Base-by-base conservation (phyloP, 2,329 filamentous ascomycete genomes). In the Biscogniauxia mediterranea region DNA sequence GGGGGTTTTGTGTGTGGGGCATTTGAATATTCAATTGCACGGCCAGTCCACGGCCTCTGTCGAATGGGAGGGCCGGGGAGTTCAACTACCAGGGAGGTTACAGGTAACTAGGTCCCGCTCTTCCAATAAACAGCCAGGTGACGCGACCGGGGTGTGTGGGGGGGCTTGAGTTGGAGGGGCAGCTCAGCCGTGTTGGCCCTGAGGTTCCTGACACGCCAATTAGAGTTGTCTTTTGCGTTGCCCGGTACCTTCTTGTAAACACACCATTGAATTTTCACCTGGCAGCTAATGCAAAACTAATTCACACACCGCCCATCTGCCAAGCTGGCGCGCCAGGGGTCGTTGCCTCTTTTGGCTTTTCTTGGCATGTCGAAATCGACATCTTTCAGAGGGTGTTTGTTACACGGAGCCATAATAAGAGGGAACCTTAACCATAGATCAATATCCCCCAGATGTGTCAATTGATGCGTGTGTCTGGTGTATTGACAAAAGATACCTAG, bases 221-320 rank as follows among this genome's bases (percentile, higher is more conserved):
- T 28, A 46, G 6, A 8, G n/a, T 32, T 32, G 13, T 57, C 38
- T 53, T 46, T 57, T 9, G 46, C 26, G 54, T 52, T 61, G 54
- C 52, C 51, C 9, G 55, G 62, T 63, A 64, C 65, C 59, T 66
- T 20, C 11, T 19, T 42, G n/a, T 50, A 53, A 59, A 62, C 58
- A 62, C 62, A 54, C 42, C 46, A 42, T 32, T 20, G 26, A 11
- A 13, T 8, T 20, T 15, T 32, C 56, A 17, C 50, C 56, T 57
- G 23, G 19, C 25, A 19, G 46, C 25, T 21, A 52, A 57, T 46
- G 50, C 23, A 26, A 61, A 57, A 56, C 55, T 57, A 19, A 49
- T 6, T 50, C 54, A 59, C 55, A 61, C 68, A 70, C 67, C 68
- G 68, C 67, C 59, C 64, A 64, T 63, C 59, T 52, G 52, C 56